Base-by-base conservation (phyloP, 2,329 filamentous ascomycete genomes). In the Pseudogymnoascus sp. region DNA sequence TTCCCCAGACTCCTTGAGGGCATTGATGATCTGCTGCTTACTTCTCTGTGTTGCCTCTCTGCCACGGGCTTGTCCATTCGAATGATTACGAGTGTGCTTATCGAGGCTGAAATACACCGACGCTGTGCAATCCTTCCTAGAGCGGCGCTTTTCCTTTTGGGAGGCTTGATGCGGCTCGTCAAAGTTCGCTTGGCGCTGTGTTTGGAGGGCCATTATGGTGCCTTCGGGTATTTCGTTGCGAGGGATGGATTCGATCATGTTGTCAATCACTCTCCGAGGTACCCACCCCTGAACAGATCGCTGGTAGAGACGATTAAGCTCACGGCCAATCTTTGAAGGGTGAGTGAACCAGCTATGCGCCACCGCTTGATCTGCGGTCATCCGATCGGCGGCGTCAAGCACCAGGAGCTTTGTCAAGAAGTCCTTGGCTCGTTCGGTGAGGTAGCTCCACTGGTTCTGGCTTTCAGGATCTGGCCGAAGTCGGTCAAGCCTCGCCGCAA, bases 291-390 rank as follows among this genome's bases (percentile, higher is more conserved):
- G 45, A 22, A 65, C 66, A 7, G 68, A 65, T 62, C 66, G 64
- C 11, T 62, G 25, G 38, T 69, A 71, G 9, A 67, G 63, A n/a
- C 68, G 64, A 30, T 69, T 64, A 19, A 71, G 64, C 5, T 65
- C 60, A 9, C 36, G 36, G n/a, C 67, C 69, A 62, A 71, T 69
- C 1, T 63, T 41, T 8, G 25, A 42, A 19, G 68, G 68, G 19
- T 66, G 65, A 16, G 62, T 68, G 62, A 78, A 72, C 77, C 77
- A 80, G 33, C 62, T 39, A 66, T 79, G 75, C 16, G 64, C 45
- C 58, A 74, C 67, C 19, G 74, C 72, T 63, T 72, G 59, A 1
- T 45, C 36, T 4, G 74, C 74, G 22, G 73, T 74, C 55, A 75
- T 71, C 59, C 78, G 70, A 9, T 64, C 33, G 5, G 62, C 45